phyloP scores from a whole-genome alignment of 2,329 filamentous ascomycete genomes.

The Fusarium algeriense region DNA sequence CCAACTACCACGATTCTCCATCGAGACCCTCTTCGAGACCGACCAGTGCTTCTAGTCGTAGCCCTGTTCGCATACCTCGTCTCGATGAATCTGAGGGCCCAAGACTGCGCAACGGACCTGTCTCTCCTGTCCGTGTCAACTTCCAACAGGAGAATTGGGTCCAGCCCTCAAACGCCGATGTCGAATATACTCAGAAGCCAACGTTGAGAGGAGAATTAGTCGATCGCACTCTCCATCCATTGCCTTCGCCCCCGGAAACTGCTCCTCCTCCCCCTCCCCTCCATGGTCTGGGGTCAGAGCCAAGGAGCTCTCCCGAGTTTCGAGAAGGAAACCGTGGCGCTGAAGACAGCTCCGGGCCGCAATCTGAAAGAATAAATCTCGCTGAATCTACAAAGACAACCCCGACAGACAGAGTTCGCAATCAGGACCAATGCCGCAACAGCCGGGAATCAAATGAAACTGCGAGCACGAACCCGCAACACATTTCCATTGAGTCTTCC shows the following conservation, averaged over 20 bases:
- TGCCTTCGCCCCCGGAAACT: slow-evolving; percentile 47
- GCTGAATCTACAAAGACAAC: slow-evolving; percentile 50
- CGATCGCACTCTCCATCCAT: slow-evolving; percentile 40
- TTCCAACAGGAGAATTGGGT: slow-evolving; percentile 66
- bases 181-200: slow-evolving; percentile 57
- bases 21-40: slow-evolving; percentile 34
- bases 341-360: slow-evolving; percentile 6
- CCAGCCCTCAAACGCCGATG: slow-evolving; percentile 64
- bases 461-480: slow-evolving; percentile 62
- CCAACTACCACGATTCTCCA: slow-evolving; percentile 39
- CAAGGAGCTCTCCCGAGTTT: slow-evolving; percentile 25
- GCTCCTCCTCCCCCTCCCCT: slow-evolving; percentile 54
- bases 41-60: slow-evolving; percentile 47
- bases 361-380: slow-evolving; percentile 20
- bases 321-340: slow-evolving; percentile 15
- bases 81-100: slow-evolving; percentile 53
- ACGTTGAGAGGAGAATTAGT: slow-evolving; percentile 45
- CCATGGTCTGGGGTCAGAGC: slow-evolving; percentile 22
- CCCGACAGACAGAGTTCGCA: slow-evolving; percentile 49
- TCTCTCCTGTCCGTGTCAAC: slow-evolving; percentile 68
- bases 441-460: slow-evolving; percentile 68
- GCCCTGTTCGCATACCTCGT: slow-evolving; percentile 53
- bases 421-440: slow-evolving; percentile 58
- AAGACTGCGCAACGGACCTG: slow-evolving; percentile 63
- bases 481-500: slow-evolving; percentile 63